Evolutionary conservation across 805 yeast genomes (phyloP), one percentile per base, ranked within the genome.

Genomic region (Wickerhamomyces tratensis): DNA sequence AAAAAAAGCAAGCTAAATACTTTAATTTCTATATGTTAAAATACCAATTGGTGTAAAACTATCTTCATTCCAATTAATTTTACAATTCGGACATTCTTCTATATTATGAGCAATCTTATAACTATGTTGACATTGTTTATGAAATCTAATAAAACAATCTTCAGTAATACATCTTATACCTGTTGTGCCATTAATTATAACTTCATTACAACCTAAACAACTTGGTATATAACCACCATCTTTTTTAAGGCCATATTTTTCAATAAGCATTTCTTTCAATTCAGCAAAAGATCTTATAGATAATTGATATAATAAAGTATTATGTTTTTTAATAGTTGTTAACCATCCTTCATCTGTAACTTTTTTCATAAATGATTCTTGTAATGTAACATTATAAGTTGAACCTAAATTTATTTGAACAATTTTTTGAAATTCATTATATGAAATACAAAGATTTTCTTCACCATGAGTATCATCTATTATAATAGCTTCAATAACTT

Each of bases 281-380:
- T 79, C 86, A 11, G 71, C 59, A 7, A 77, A 45, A 1, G 72
- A 53, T 26, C 74, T 56, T 1, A 67, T 49, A 4, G 77, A 68
- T 15, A 57, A 60, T 40, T 53, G 63, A 49, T 49, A 74, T 30
- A 31, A 12, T 6, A 31, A 13, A 31, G 6, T 7, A 36, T 45
- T 61, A 47, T 58, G 65, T 47, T 43, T 52, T 50, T 37, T 43
- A 7, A 51, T 64, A 51, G 33, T n/a, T 46, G 64, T 67, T 8
- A 78, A 56, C 82, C 82, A 77, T n/a, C 77, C 80, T 41, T 67
- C 72, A 39, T 67, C 66, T 13, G 71, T 68, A 7, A 77, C 52
- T 15, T 57, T 48, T 9, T 50, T 59, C 9, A 77, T 48, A 27
- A 76, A 63, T 1, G 40, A 44, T n/a, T 64, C 61, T 0, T 74